Base-by-base conservation (phyloP, 139 green algal genomes). In the Bryopsis sp. region DNA sequence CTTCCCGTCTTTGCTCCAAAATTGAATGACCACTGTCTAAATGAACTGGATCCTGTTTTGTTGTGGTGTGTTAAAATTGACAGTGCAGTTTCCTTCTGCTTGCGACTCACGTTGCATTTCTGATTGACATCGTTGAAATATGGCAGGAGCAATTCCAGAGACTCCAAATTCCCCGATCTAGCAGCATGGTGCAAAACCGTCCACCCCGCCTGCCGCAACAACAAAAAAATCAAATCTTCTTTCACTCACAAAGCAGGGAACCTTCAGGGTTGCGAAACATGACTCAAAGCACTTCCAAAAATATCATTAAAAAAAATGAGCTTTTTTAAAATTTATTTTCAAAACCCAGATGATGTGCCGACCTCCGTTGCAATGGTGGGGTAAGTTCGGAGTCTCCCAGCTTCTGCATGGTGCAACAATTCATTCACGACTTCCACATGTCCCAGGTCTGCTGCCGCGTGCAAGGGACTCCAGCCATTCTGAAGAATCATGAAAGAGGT, bases 301-400 rank as follows among this genome's bases (percentile, higher is more conserved):
- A n/a, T n/a, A n/a, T n/a, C n/a, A n/a, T n/a, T n/a, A n/a, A n/a
- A n/a, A n/a, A n/a, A n/a, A n/a, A n/a, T n/a, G n/a, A n/a, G n/a
- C n/a, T n/a, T n/a, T n/a, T n/a, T 15, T 8, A 61, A 15, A 61
- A 61, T 26, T 32, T 28, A 28, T 35, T 26, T 33, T 8, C 15
- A 8, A 8, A 35, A 8, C 50, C 11, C 8, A 61, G 24, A 61
- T 36, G 24, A 28, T 61, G 24, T 36, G 8, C 50, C 15, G 31
- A 61, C 50, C 19, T 61, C 50, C 11, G 50, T 61, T 61, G 31
- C 33, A 28, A 61, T 61, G n/a, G n/a, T n/a, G n/a, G n/a, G n/a
- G n/a, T n/a, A n/a, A n/a, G n/a, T n/a, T n/a, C n/a, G n/a, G n/a
- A n/a, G n/a, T n/a, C n/a, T n/a, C n/a, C n/a, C n/a, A n/a, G n/a